These are phyloP conservation scores for Cryptococcus sp. DNA, from an alignment of 1,284 basidiomycete genomes.

Conservation along the genomic window DNA sequence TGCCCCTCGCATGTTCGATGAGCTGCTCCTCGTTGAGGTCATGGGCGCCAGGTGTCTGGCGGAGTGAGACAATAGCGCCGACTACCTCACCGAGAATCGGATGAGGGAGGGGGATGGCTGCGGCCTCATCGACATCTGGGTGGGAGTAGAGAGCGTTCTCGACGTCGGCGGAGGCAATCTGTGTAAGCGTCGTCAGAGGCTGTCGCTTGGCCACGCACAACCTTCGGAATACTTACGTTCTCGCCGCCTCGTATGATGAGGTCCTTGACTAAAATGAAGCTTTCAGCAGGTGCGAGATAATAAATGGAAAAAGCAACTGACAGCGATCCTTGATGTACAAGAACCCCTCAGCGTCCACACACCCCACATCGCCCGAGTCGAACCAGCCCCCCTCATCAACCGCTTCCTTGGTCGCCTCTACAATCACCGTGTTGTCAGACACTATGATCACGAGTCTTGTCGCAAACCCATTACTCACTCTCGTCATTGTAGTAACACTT, in stretches of 20 bases:
- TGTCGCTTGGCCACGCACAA: background rate
- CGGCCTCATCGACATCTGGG: constrained; percentile 31
- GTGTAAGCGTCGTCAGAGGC: background rate
- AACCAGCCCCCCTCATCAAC: constrained; percentile 42
- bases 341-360: constrained; percentile 36
- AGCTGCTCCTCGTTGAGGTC: constrained; percentile 18
- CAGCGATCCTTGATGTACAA: constrained; percentile 39
- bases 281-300: background rate
- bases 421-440: background rate
- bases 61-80: constrained; percentile 31
- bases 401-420: constrained; percentile 30
- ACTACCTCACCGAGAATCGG: constrained; percentile 37
- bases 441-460: background rate
- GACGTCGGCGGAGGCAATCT: constrained; percentile 38
- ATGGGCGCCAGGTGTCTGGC: background rate
- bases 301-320: constrained; percentile 10
- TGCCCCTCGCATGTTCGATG: constrained; percentile 6
- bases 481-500: constrained; percentile 39
- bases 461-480: constrained; percentile 16
- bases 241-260: constrained; percentile 47
- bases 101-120: constrained; percentile 38
- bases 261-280: constrained; percentile 31
- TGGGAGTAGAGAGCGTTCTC: constrained; percentile 41
- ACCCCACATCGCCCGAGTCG: constrained; percentile 41
- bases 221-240: constrained; percentile 25